Conservation (phyloP, 345 rosid species). For the Populus euphratica region DNA sequence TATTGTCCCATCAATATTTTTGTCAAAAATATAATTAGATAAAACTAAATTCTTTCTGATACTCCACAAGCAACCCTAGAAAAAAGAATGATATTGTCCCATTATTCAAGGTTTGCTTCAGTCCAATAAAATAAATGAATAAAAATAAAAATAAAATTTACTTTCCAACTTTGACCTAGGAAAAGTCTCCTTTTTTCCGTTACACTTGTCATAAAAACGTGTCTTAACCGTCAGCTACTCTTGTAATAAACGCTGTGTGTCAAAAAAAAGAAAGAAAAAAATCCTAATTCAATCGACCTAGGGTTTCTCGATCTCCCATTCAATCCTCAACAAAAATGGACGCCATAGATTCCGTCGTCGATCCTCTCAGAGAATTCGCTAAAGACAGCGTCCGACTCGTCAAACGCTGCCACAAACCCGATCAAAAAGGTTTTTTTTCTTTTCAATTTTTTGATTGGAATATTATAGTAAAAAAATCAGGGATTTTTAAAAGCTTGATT, state of each 20-base stretch:
- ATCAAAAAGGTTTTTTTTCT: conserved; percentile 48
- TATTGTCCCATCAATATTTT: no score
- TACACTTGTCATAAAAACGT: neutral
- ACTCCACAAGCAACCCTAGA: no score
- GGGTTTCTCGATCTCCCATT: neutral
- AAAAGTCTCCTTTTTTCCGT: neutral
- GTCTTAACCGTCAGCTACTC: neutral
- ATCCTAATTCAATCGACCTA: neutral
- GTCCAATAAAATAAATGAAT: neutral
- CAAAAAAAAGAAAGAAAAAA: no score
- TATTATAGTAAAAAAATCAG: neutral
- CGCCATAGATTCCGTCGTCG: conserved; percentile 56
- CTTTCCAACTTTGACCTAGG: neutral
- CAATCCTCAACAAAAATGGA: conserved; percentile 38
- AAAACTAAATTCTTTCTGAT: no score
- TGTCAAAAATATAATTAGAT: no score
- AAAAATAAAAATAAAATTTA: no score
- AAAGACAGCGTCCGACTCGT: conserved; percentile 78
- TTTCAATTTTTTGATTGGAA: neutral
- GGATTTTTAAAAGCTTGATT: neutral
- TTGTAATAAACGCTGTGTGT: neutral
- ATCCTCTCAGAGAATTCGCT: conserved; percentile 73
- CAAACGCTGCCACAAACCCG: conserved; percentile 80
- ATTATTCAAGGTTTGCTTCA: neutral
- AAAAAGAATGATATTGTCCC: no score